Evolutionary conservation across 306 rosid species (phyloP).

Genomic region (Corylus americana): DNA sequence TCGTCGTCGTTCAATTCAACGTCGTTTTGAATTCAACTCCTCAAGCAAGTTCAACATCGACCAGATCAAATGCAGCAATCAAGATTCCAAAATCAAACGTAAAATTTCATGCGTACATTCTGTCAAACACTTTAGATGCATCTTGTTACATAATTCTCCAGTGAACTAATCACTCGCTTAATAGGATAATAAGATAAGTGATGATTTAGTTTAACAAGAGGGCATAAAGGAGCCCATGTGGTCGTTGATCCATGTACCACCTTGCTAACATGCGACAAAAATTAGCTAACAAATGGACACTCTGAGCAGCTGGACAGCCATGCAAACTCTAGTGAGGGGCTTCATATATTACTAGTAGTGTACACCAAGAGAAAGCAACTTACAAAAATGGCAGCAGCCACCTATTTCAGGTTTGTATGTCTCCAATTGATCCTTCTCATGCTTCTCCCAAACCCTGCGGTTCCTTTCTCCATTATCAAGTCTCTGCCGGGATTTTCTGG

Average conservation of each 20-base stretch:
- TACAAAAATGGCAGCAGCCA: neutral
- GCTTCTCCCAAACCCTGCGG: neutral
- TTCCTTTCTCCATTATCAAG: slow-evolving; percentile 1
- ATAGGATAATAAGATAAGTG: too few relatives aligned
- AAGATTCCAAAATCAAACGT: too few relatives aligned
- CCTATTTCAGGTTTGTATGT: neutral
- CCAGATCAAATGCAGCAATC: too few relatives aligned
- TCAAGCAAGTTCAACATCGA: too few relatives aligned
- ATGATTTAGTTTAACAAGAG: too few relatives aligned
- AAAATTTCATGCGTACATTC: too few relatives aligned
- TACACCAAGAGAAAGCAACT: neutral
- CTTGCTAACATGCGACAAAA: neutral
- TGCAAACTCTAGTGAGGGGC: neutral
- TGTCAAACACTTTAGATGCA: too few relatives aligned
- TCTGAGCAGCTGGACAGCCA: neutral
- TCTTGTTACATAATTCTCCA: too few relatives aligned
- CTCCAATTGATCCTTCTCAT: neutral
- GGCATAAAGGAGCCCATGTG: neutral
- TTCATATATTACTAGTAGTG: neutral
- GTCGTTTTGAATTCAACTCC: too few relatives aligned
- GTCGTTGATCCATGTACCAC: neutral
- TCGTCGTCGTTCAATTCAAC: too few relatives aligned
- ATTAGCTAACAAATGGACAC: neutral
- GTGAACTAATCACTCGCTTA: too few relatives aligned
- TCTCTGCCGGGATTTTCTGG: slow-evolving; percentile 33